Percentiles rank a stretch among this genome's conserved stretches.
Evolutionary conservation across 2,329 filamentous ascomycete species (phyloP).

Genomic region (Pyrenochaeta sp.): DNA sequence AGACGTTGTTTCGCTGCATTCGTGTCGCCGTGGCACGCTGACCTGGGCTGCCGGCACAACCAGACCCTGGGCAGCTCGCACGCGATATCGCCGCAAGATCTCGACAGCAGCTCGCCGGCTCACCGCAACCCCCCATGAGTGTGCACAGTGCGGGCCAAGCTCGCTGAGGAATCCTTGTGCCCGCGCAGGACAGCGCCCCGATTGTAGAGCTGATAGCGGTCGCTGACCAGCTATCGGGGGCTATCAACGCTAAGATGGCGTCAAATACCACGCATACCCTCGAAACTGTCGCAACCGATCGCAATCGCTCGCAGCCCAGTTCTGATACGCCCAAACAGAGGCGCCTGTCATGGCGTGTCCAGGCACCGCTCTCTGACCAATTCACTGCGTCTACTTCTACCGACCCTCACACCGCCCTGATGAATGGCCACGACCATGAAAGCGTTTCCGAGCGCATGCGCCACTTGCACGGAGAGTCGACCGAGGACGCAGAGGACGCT

Average conservation of each 20-base stretch:
- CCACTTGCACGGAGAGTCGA: constrained; percentile 35
- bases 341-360: constrained; percentile 40
- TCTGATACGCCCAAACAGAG: constrained; percentile 27
- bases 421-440: constrained; percentile 50
- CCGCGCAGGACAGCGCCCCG: constrained; percentile 12
- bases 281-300: constrained; percentile 37
- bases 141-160: constrained; percentile 15
- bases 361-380: constrained; percentile 22
- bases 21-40: constrained; percentile 4
- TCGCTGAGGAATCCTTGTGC: constrained; percentile 7
- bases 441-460: constrained; percentile 39
- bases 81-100: constrained; percentile 26
- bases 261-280: constrained; percentile 38
- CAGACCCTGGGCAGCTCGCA: constrained; percentile 25
- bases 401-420: constrained; percentile 44
- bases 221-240: constrained; percentile 7
- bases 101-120: constrained; percentile 24
- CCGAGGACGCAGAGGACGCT: constrained; percentile 37
- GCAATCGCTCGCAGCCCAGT: constrained; percentile 17
- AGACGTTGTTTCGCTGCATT: constrained; percentile 7
- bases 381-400: constrained; percentile 19
- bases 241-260: constrained; percentile 24
- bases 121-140: constrained; percentile 21
- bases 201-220: not conserved
- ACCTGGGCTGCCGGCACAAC: constrained; percentile 4